phyloP scores from a whole-genome alignment of 108 stramenopile genomes.

The Nitzschia palea region DNA sequence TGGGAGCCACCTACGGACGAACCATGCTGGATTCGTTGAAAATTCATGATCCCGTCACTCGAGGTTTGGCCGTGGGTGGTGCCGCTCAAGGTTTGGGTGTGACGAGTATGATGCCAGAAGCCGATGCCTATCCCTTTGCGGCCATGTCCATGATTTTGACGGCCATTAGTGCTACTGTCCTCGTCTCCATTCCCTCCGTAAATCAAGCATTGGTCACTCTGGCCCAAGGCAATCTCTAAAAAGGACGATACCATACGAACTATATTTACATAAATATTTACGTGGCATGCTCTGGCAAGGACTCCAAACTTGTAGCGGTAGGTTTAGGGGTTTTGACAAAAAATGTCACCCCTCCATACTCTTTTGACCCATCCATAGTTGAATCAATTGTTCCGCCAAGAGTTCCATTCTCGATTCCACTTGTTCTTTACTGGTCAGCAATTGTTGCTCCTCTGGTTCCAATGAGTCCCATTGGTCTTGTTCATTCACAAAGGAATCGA shows the following conservation, averaged over 20 bases:
- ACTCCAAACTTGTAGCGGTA: no score
- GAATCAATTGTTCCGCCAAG: conserved; percentile 28
- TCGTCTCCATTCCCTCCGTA: conserved; percentile 67
- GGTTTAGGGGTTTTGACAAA: no score
- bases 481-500: conserved; percentile 51
- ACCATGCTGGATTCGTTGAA: conserved; percentile 63
- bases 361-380: conserved; percentile 38
- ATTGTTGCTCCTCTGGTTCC: conserved; percentile 37
- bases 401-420: conserved; percentile 24
- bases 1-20: conserved; percentile 89
- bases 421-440: conserved; percentile 30
- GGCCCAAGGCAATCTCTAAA: conserved; percentile 24
- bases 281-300: no score
- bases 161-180: conserved; percentile 62
- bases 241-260: no score
- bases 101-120: conserved; percentile 79
- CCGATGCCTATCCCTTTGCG: conserved; percentile 93
- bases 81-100: conserved; percentile 94
- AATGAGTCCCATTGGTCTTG: conserved; percentile 60
- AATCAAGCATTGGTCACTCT: conserved; percentile 53
- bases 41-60: conserved; percentile 81
- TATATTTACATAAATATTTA: no score
- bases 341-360: conserved; percentile 20
- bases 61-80: conserved; percentile 87
- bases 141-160: conserved; percentile 94